Evolutionary conservation across 495 filamentous ascomycete species (phyloP).

Genomic region (Neurospora sp.): DNA sequence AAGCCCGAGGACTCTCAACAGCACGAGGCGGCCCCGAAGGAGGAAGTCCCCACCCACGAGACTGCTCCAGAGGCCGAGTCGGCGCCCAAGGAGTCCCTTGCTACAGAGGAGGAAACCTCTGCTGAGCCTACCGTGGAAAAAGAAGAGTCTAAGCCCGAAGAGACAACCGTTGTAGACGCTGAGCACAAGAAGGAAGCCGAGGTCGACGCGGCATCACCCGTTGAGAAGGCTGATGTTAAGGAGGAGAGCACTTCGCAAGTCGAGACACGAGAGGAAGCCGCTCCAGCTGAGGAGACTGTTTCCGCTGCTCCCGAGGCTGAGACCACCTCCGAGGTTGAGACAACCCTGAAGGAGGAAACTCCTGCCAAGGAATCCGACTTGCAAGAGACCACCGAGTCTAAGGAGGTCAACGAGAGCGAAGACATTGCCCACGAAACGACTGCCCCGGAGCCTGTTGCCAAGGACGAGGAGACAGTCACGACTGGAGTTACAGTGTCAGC

Average conservation of each 20-base stretch:
- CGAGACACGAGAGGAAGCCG: neutral
- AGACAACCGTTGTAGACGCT: neutral
- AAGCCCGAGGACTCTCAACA: neutral
- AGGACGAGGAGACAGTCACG: neutral
- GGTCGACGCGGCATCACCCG: neutral
- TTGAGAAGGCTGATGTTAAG: neutral
- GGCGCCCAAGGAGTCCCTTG: neutral
- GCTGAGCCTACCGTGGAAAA: neutral
- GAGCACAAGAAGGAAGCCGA: neutral
- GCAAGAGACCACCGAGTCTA: neutral
- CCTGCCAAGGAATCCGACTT: neutral
- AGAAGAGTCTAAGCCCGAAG: neutral
- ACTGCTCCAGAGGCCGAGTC: neutral
- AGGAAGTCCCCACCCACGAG: neutral
- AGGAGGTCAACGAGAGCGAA: neutral
- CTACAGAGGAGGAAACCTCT: neutral
- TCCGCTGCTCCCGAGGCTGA: neutral
- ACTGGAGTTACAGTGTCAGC: neutral
- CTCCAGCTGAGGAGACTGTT: neutral
- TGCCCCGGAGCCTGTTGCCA: neutral
- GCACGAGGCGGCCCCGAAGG: neutral
- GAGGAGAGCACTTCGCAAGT: neutral
- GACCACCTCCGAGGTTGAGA: neutral
- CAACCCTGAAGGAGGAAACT: conserved; percentile 1
- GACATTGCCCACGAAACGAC: neutral